Evolutionary conservation across 805 yeast species (phyloP), one percentile per base, ranked within the genome.

Genomic region (Yarrowia hollandica): DNA sequence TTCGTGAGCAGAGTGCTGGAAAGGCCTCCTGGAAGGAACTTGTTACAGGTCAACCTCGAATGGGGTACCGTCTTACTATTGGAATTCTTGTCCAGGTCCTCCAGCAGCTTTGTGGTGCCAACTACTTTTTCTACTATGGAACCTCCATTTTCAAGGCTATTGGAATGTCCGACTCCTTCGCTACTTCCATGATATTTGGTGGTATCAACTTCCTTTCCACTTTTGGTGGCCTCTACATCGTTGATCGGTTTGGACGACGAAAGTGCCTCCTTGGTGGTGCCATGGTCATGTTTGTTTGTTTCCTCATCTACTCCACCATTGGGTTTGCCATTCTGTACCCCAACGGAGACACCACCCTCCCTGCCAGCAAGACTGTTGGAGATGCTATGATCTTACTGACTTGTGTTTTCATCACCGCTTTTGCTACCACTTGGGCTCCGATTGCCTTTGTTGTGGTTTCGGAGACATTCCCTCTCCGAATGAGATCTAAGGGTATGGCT

Each of bases 371-470:
- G 37, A 68, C 77, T 15, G 76, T 80, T 12, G 84, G 84, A 26
- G 69, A 74, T 57, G 78, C 78, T n/a, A 77, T 82, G 82, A 80
- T 81, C 64, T 74, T 78, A 61, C 74, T 80, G 66, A 74, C 83
- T n/a, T 79, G 82, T 67, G 69, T 79, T 44, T 81, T 73, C 72
- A 76, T 81, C 37, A 71, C 76, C 67, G 74, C 73, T 64, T 81
- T 79, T 64, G 80, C 83, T n/a, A 69, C 79, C 28, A 78, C 83
- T 12, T 81, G 84, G 84, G 83, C 82, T 33, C 82, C 83, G 62
- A 76, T 83, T 66, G 83, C 88, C 1, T 84, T 86, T 86, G 88
- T 84, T 30, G 70, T 82, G 60, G 88, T 88, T 2, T 77, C 88
- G 4, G 89, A 84, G 67, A 79, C 81, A 15, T 84, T 80, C 68